Percentiles rank a stretch among this genome's conserved stretches.
These are phyloP conservation scores for Purpureocillium lavendulum DNA, from an alignment of 2,329 filamentous ascomycete genomes.

Conservation along the genomic window DNA sequence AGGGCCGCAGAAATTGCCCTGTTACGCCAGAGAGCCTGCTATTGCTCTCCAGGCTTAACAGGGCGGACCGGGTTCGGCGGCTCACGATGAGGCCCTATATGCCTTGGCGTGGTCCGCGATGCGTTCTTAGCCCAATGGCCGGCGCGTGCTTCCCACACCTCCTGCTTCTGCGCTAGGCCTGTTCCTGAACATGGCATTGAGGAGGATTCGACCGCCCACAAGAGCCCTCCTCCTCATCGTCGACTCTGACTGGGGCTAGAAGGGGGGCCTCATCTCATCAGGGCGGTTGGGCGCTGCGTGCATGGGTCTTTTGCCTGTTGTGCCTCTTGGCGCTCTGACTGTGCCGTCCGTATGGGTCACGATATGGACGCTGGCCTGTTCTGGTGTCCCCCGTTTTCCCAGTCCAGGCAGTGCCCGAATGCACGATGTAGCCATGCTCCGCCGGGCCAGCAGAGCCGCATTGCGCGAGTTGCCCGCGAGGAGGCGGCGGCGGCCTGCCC, in stretches of 20 bases:
- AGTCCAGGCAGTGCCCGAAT: too few species aligned
- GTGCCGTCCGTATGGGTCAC: too few species aligned
- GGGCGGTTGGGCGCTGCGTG: slow-evolving; percentile 9
- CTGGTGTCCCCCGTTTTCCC: too few species aligned
- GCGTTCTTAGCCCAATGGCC: slow-evolving; percentile 1
- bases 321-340: too few species aligned
- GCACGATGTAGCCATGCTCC: too few species aligned
- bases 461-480: slow-evolving; percentile 2
- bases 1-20: background rate
- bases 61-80: background rate
- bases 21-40: too few species aligned
- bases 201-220: background rate
- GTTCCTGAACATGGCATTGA: slow-evolving; percentile 18
- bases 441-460: too few species aligned
- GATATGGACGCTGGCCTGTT: too few species aligned
- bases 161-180: slow-evolving; percentile 16
- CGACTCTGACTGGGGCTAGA: slow-evolving; percentile 4
- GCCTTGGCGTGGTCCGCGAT: slow-evolving; percentile 5
- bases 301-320: too few species aligned
- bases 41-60: too few species aligned
- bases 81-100: background rate
- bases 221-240: background rate
- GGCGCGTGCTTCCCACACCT: slow-evolving; percentile 5
- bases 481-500: slow-evolving; percentile 6
- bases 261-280: slow-evolving; percentile 2